Conservation (phyloP, 495 filamentous ascomycete genomes). For the Tricharina praecox region DNA sequence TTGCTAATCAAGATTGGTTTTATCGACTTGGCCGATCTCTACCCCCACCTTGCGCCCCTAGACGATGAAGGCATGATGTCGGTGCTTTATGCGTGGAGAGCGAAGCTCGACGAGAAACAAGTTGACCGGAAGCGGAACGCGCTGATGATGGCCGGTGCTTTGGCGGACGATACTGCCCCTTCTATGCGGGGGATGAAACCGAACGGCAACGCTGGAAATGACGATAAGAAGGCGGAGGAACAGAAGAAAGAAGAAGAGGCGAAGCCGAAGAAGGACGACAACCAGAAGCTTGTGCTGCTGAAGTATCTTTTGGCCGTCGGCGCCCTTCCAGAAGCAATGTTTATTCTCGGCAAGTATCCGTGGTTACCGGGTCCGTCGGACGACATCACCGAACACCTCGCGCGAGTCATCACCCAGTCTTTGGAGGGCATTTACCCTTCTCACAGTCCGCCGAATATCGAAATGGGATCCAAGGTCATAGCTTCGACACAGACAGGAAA, state of each 20-base stretch:
- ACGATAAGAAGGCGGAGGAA: conserved; percentile 20
- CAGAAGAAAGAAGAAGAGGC: conserved; percentile 17
- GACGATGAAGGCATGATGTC: conserved; percentile 63
- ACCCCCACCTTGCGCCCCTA: conserved; percentile 71
- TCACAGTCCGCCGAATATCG: conserved; percentile 32
- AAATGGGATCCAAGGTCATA: conserved; percentile 23
- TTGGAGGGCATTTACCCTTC: conserved; percentile 50
- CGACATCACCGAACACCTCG: conserved; percentile 58
- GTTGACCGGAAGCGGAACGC: conserved; percentile 57
- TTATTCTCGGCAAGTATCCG: conserved; percentile 76
- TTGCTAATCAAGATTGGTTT: conserved; percentile 94
- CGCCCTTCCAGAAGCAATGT: conserved; percentile 81
- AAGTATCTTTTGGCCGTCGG: conserved; percentile 78
- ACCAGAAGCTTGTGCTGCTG: conserved; percentile 75
- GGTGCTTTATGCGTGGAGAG: conserved; percentile 45
- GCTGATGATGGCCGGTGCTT: conserved; percentile 71
- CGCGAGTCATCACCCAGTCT: conserved; percentile 67
- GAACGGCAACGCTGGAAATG: conserved; percentile 1
- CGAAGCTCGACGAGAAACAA: conserved; percentile 68
- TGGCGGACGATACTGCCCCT: conserved; percentile 65
- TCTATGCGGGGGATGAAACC: conserved; percentile 25
- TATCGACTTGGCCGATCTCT: conserved; percentile 83
- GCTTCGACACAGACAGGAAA: conserved; percentile 8
- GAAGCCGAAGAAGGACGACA: conserved; percentile 55
- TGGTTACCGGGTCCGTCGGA: conserved; percentile 75